Evolutionary conservation across 1,284 basidiomycete genomes (phyloP), one percentile per base, ranked within the genome.

Genomic region (Schizophyllum commune): DNA sequence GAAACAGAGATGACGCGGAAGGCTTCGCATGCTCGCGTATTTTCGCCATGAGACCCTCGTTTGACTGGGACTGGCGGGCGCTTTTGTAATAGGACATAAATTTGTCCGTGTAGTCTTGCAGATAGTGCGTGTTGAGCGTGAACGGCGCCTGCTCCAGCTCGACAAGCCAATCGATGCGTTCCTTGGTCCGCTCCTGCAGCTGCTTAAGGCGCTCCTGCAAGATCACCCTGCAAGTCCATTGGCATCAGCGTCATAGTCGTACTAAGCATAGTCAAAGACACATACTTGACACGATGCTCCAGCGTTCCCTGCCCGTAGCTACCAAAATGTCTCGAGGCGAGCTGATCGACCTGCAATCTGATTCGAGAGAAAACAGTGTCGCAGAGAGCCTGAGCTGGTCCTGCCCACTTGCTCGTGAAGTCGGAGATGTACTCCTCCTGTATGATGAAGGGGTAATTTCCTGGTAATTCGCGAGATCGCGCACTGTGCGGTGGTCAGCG

Each of bases 91-190:
- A 68, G 0, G 73, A 65, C 0, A 85, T 60, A 62, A 84, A 85
- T 58, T 86, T 87, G 19, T 78, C 74, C 34, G 77, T 78, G 63
- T 86, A 85, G 64, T 83, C 77, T 0, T 69, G 54, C 4, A 83
- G 77, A 55, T 87, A 85, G 22, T 84, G 83, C 0, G 72, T 75
- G 61, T 89, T 89, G 7, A 84, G 69, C 0, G 81, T 83, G 39
- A 79, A 83, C 0, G 86, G 27, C 53, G 83, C 1, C 70, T 70
- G 1, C 68, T 63, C 63, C 87, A 19, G 86, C 70, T 3, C 73
- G 67, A 86, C 70, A 0, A 86, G 69, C 82, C 82, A 86, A 0
- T 74, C 65, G 21, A 86, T 74, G 19, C 68, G 72, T 32, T 75
- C 69, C 32, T 76, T 69, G 0, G 84, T 73, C 2, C 67, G 66